Evolutionary conservation across 768 basidiomycete species (phyloP), one percentile per base, ranked within the genome.

Genomic region (Mycena venus): DNA sequence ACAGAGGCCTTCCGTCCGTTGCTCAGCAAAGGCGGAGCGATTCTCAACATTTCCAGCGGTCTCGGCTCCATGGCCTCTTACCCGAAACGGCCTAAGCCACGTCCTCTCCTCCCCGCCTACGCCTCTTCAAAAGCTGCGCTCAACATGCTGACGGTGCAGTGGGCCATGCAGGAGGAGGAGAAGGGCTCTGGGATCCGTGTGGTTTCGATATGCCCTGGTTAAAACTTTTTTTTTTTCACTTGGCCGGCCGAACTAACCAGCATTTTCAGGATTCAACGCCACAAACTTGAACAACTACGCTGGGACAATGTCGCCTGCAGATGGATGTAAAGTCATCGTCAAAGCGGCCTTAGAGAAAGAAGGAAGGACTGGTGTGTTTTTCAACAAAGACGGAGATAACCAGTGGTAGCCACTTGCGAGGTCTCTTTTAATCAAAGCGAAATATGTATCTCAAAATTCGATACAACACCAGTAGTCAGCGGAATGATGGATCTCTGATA

Each of bases 161-260:
- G 73, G 73, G 51, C 67, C 21, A n/a, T 61, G 7, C 29, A 68
- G 49, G 73, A 74, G 36, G 34, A 64, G 17, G 17, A 69, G n/a
- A 74, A 69, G 25, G 73, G 73, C 10, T 62, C 67, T 6, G 58
- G 58, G 23, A 68, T 73, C 21, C 64, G 72, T 12, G 72, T 72
- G 8, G 53, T 64, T 1, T 38, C 61, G 15, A 42, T 72, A 31
- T 38, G 38, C 51, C 70, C 70, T 11, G 70, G 70, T 64, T 34
- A 11, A 15, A 21, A 23, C 23, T 23, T 8, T 49, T 42, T 17
- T n/a, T n/a, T n/a, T 42, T 42, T 42, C 10, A 9, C 10, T 17
- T 9, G 40, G 10, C 10, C 17, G 17, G 9, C 40, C 17, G 9
- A 17, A 17, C 9, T 9, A 17, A 42, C 9, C 17, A 17, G 40